Conservation (phyloP, 345 rosid genomes). For the Salix suchowensis region DNA sequence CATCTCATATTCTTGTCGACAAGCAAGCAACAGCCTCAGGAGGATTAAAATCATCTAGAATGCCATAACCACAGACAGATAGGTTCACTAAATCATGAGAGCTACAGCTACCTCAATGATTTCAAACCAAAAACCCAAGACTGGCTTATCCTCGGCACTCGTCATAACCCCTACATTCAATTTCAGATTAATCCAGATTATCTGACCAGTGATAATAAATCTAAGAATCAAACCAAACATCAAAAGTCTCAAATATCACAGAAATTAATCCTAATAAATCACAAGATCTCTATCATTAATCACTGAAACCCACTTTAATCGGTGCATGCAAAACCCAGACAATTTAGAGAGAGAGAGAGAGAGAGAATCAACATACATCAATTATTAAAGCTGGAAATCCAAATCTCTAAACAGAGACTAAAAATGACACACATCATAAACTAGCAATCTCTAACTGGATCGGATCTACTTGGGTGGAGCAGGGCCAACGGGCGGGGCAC, state of each 20-base stretch:
- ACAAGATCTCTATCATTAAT: background rate
- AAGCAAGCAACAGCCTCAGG: background rate
- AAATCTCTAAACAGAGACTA: background rate
- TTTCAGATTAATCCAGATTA: background rate
- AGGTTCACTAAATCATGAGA: background rate
- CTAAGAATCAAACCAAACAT: background rate
- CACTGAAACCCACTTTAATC: background rate
- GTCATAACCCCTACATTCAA: background rate
- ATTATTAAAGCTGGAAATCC: background rate
- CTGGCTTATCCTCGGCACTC: background rate
- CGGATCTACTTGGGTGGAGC: slow-evolving; percentile 8
- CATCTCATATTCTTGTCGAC: background rate
- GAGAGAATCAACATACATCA: background rate
- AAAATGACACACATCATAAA: background rate
- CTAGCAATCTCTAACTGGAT: slow-evolving; percentile 12
- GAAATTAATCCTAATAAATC: background rate
- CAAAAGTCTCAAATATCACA: background rate
- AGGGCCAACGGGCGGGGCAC: slow-evolving; percentile 38
- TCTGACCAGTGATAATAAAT: background rate
- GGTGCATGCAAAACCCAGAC: background rate
- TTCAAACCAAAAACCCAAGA: background rate
- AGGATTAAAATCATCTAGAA: background rate
- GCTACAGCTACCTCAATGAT: background rate
- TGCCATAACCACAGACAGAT: background rate
- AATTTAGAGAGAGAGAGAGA: background rate